A percentile compares a stretch with the other conserved stretches of the same genome.
Evolutionary conservation across 2,329 filamentous ascomycete genomes (phyloP).

Genomic region (Hymenoscyphus albidus): DNA sequence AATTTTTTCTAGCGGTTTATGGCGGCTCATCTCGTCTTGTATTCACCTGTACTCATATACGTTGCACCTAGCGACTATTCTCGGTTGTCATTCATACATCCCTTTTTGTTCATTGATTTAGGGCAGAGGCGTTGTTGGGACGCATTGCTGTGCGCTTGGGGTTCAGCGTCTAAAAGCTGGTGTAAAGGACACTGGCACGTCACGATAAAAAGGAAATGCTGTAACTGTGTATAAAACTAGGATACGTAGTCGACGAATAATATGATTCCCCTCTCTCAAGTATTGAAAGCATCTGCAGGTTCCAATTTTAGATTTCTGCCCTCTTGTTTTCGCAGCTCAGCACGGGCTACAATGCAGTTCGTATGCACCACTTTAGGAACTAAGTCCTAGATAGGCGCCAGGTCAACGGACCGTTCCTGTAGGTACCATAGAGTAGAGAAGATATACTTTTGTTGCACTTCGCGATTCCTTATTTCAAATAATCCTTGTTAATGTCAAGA

Average conservation of each 20-base stretch:
- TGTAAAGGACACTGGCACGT: conserved; percentile 26
- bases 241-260: conserved; percentile 47
- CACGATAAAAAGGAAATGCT: conserved; percentile 29
- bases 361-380: conserved; percentile 2
- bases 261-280: conserved; percentile 55
- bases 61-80: conserved; percentile 34
- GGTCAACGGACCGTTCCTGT: conserved; percentile 2
- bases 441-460: conserved; percentile 24
- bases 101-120: conserved; percentile 33
- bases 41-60: conserved; percentile 35
- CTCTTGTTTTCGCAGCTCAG: conserved; percentile 4
- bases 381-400: background rate
- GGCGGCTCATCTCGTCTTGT: conserved; percentile 34
- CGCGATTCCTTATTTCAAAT: conserved; percentile 23
- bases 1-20: conserved; percentile 29
- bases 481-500: conserved; percentile 12
- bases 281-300: background rate
- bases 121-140: conserved; percentile 34
- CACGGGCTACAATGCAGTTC: conserved; percentile 18
- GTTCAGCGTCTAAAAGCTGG: conserved; percentile 27
- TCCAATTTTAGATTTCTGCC: conserved; percentile 8
- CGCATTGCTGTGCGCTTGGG: conserved; percentile 29
- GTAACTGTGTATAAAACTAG: conserved; percentile 38
- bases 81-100: conserved; percentile 34
- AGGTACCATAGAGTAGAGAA: background rate